phyloP scores from a whole-genome alignment of 2,329 filamentous ascomycete genomes.

The Thermothelomyces thermophilus region DNA sequence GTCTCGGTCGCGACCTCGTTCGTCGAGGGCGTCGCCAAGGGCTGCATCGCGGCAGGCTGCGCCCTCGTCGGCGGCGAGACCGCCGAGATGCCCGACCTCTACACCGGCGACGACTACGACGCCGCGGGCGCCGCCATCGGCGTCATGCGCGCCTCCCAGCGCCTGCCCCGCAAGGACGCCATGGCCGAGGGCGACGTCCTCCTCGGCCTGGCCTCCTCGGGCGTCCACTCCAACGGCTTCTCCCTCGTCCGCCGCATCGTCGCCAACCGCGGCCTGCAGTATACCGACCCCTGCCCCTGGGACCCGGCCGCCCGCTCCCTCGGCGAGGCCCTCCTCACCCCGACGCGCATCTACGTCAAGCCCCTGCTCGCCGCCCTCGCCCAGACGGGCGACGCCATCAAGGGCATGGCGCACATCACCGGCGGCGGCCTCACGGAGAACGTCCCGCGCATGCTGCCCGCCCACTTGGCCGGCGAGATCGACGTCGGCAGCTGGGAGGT shows the following conservation, averaged over 20 bases:
- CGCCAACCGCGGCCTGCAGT: constrained; percentile 62
- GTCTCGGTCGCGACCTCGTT: constrained; percentile 74
- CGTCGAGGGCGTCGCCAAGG: constrained; percentile 80
- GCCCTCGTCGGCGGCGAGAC: constrained; percentile 96
- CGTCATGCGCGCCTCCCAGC: constrained; percentile 61
- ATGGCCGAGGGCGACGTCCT: constrained; percentile 83
- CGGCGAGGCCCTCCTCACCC: constrained; percentile 74
- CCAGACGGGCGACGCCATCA: constrained; percentile 57
- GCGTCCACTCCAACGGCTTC: constrained; percentile 94
- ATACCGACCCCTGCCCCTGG: constrained; percentile 73
- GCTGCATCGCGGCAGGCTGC: constrained; percentile 78
- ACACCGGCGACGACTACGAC: constrained; percentile 83
- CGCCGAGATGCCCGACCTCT: constrained; percentile 97
- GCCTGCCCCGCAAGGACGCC: constrained; percentile 66
- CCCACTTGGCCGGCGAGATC: constrained; percentile 70
- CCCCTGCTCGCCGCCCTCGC: constrained; percentile 59
- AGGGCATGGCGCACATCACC: constrained; percentile 95
- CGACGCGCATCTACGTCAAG: constrained; percentile 91
- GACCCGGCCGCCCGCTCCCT: constrained; percentile 41
- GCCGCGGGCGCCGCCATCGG: constrained; percentile 86
- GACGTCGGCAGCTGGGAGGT: constrained; percentile 70
- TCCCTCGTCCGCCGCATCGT: constrained; percentile 91
- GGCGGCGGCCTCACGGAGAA: constrained; percentile 91
- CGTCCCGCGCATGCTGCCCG: constrained; percentile 85
- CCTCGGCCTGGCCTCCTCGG: constrained; percentile 76